Percentiles rank a stretch among this genome's conserved stretches.
These are phyloP conservation scores for Nannizziopsis barbatae DNA, from an alignment of 2,329 filamentous ascomycete species.

Conservation along the genomic window DNA sequence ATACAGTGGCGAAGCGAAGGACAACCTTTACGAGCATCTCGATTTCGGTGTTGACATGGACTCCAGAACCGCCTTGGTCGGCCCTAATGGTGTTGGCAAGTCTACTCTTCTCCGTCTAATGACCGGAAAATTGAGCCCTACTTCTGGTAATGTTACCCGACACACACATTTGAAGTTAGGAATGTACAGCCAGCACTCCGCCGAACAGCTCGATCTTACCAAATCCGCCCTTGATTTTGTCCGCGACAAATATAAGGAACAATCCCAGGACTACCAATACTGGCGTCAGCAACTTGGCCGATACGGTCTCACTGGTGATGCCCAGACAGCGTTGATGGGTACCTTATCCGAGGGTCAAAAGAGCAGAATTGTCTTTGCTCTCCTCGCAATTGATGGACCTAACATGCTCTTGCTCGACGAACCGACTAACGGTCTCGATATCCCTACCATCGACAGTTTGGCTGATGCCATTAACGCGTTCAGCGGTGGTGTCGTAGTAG, in stretches of 20 bases:
- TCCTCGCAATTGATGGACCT: slow-evolving; percentile 85
- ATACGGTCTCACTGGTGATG: slow-evolving; percentile 85
- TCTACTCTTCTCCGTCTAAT: slow-evolving; percentile 99
- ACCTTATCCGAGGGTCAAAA: slow-evolving; percentile 97
- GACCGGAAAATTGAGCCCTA: slow-evolving; percentile 98
- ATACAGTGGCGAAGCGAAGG: slow-evolving; percentile 78
- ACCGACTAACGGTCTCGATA: slow-evolving; percentile 98
- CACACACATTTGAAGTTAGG: slow-evolving; percentile 98
- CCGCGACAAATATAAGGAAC: slow-evolving; percentile 79
- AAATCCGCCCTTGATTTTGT: slow-evolving; percentile 98
- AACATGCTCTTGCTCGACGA: slow-evolving; percentile 98
- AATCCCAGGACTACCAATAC: slow-evolving; percentile 97
- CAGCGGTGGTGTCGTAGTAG: slow-evolving; percentile 91
- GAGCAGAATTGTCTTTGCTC: slow-evolving; percentile 93
- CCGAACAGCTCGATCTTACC: slow-evolving; percentile 94
- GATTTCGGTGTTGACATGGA: slow-evolving; percentile 99
- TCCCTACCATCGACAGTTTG: slow-evolving; percentile 93
- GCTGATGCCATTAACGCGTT: slow-evolving; percentile 96
- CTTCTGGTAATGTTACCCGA: slow-evolving; percentile 66
- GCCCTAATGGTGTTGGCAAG: slow-evolving; percentile 98
- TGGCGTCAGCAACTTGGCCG: slow-evolving; percentile 95
- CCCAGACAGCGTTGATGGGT: slow-evolving; percentile 94
- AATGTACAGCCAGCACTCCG: slow-evolving; percentile 96
- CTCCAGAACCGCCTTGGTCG: slow-evolving; percentile 92
- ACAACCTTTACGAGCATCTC: slow-evolving; percentile 91